These are phyloP conservation scores for Candida nanaspora DNA, from an alignment of 805 yeast species.

Conservation along the genomic window DNA sequence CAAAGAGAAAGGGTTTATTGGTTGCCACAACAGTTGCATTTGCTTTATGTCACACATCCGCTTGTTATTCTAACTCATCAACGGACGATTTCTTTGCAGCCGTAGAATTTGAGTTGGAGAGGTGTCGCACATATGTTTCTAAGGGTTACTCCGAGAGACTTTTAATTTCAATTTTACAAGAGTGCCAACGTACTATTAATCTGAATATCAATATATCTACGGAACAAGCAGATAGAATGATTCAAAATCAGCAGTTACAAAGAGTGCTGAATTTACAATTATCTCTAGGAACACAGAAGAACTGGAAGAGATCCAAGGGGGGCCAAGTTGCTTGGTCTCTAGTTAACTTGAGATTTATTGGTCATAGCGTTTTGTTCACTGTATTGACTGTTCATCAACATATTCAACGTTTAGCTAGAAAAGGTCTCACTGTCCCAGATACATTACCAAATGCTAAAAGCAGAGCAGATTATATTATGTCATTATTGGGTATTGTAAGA, in stretches of 20 bases:
- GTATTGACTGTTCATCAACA: conserved; percentile 57
- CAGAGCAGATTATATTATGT: conserved; percentile 57
- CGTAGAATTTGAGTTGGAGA: conserved; percentile 39
- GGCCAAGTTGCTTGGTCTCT: conserved; percentile 52
- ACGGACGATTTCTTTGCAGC: conserved; percentile 65
- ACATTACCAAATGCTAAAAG: conserved; percentile 29
- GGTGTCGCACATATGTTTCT: conserved; percentile 14
- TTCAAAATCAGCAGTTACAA: conserved; percentile 74
- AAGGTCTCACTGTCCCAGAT: conserved; percentile 43
- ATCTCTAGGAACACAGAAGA: conserved; percentile 44
- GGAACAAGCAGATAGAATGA: conserved; percentile 69
- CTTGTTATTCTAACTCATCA: conserved; percentile 60
- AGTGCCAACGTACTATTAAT: conserved; percentile 69
- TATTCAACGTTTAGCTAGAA: conserved; percentile 50
- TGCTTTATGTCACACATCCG: conserved; percentile 59
- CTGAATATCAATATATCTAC: conserved; percentile 62
- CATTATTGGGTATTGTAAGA: conserved; percentile 68
- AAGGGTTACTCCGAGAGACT: conserved; percentile 25
- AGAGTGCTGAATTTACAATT: conserved; percentile 64
- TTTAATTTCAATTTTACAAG: conserved; percentile 43
- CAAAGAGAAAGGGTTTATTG: conserved; percentile 24
- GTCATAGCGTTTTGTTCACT: conserved; percentile 62
- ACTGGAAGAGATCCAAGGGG: conserved; percentile 33
- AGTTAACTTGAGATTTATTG: conserved; percentile 60
- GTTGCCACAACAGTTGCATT: conserved; percentile 48